Evolutionary conservation across 495 filamentous ascomycete species (phyloP).

Genomic region (Peziza echinospora): DNA sequence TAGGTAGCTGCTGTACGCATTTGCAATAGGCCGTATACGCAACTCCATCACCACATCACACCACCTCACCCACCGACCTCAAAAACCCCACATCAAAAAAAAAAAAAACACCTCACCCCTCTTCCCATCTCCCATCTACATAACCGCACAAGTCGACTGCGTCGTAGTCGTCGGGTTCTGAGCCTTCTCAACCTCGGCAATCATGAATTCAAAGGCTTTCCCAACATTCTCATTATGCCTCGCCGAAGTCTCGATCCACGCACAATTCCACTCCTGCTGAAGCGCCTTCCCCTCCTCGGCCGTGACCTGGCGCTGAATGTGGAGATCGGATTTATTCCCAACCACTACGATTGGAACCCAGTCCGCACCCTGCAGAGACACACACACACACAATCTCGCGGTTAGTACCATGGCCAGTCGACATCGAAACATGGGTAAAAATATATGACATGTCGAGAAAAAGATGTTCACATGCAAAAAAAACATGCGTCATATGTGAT

Average conservation of each 20-base stretch:
- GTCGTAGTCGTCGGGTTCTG: constrained; percentile 68
- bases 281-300: constrained; percentile 61
- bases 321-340: constrained; percentile 90
- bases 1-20: no score
- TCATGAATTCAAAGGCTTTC: constrained; percentile 85
- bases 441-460: neutral
- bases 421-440: no score
- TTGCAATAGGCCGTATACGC: no score
- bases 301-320: constrained; percentile 82
- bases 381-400: neutral
- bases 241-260: constrained; percentile 84
- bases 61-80: no score
- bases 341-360: constrained; percentile 84
- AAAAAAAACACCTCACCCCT: no score
- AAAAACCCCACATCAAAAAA: no score
- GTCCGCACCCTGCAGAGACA: constrained; percentile 50
- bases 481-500: neutral
- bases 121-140: no score
- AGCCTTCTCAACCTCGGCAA: constrained; percentile 82
- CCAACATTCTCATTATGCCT: constrained; percentile 81
- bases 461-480: constrained; percentile 4
- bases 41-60: no score
- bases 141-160: constrained; percentile 58
- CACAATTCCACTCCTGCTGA: constrained; percentile 70
- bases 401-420: neutral